Evolutionary conservation across 2,329 filamentous ascomycete genomes (phyloP), one percentile per base, ranked within the genome.

Genomic region (Aspergillaceae sp.): DNA sequence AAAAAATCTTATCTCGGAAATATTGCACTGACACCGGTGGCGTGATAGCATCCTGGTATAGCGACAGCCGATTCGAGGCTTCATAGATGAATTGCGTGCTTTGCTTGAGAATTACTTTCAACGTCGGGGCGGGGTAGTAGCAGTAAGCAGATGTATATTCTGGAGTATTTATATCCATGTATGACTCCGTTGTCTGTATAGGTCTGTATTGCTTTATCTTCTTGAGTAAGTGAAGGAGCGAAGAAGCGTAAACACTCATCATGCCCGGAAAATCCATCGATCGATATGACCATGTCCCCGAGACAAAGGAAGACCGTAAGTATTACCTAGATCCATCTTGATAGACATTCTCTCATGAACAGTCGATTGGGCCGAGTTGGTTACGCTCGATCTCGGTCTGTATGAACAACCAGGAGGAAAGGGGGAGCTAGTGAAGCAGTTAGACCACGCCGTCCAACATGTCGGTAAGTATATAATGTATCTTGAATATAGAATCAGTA

Each of bases 321-420:
- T 48, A 3, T 6, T 11, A 19, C 3, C 29, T 4, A 4, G 3
- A 7, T 28, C 19, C 10, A 40, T n/a, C 6, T 42, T 19, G 19
- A 8, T 1, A 19, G 33, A 10, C 62, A 57, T 3, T 38, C 40
- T n/a, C 48, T 56, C 34, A 59, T 29, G 2, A 6, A 0, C 2
- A 65, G 61, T 65, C 40, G 60, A 63, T 29, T 82, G 77, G 75
- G 74, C 77, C 1, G 76, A 81, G 47, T 69, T 82, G 1, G 69
- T 76, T 4, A 80, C 76, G 1, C 69, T 82, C 7, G 78, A 81
- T 48, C 67, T 82, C 0, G 70, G 72, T 32, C 69, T 72, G 33
- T 81, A 77, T 53, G 72, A 76, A 29, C 62, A 72, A 32, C 75
- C 76, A 0, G 75, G 73, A 1, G 77, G 77, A 3, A 80, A 79